Base-by-base conservation (phyloP, 2,329 filamentous ascomycete genomes). In the Colletotrichum horii region DNA sequence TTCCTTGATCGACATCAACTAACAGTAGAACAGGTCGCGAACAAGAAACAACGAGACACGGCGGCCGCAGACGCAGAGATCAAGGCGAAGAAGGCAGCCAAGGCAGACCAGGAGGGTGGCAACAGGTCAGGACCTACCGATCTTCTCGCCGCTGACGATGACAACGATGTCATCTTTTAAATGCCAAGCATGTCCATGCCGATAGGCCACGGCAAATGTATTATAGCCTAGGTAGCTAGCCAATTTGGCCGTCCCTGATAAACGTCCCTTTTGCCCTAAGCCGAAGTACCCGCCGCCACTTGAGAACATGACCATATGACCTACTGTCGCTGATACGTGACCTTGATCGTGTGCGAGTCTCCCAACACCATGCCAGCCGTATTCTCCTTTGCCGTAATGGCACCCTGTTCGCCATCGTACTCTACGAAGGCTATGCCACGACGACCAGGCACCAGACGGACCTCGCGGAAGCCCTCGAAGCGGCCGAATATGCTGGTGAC, bases 371-470 rank as follows among this genome's bases (percentile, higher is more conserved):
- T 96, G 26, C 95, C 95, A 15, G 95, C 94, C 36, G 95, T 98
- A 78, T 94, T 95, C 88, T 98, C 96, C 89, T 98, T 98, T 22
- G 97, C 97, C 70, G 93, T 93, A 80, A 98, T 98, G 32, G 97
- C 96, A 56, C 95, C 96, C 64, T 93, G 90, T 86, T 98, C 96
- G 79, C 92, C 93, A 81, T 98, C 95, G 86, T 98, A 99, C 85
- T 99, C 97, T 76, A 98, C 95, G 84, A 99, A 99, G 1, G 96
- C 97, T 84, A 99, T 96, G 4, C 95, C 95, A 78, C 92, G 93
- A 67, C 96, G 90, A 34, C 95, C 94, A 8, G 96, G 96, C 61
- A 98, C 96, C 83, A 95, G 86, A 81, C 97, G 92, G 61, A 98
- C 95, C 87, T 99, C 97, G 83, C 94, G 94, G 88, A 99, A 98